Evolutionary conservation across 805 yeast genomes (phyloP), one percentile per base, ranked within the genome.

Genomic region (Pichia membranifaciens): DNA sequence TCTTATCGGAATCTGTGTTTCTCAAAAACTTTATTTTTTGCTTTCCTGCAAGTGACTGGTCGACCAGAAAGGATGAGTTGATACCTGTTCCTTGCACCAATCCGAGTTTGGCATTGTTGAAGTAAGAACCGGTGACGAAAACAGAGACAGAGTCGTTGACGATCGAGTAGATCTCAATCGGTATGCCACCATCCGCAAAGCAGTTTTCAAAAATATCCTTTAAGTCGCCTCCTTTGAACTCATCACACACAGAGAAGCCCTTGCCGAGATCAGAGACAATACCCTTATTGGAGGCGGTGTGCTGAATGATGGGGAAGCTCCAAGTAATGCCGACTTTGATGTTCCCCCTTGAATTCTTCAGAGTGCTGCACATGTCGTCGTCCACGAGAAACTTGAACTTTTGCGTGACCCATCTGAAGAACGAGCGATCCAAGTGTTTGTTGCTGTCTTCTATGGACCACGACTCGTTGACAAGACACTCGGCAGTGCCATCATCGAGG

Each of bases 21-120:
- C 21, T 13, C 31, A 31, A 5, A 17, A 18, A 21, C 23, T 37
- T 9, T 16, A 8, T 37, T 18, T 37, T 37, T 4, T 8, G 12
- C 8, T 18, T n/a, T 18, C 40, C 40, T 4, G 21, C 9, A 8
- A 37, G 23, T 8, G 36, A 33, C 16, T 9, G 36, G 8, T 33
- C 36, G n/a, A 33, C 20, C 8, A 33, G n/a, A 33, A 33, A 33
- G 13, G 36, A 78, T 32, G 78, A 60, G 54, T 83, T 83, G 45
- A 78, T 61, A 1, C 90, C 90, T 3, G 90, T 83, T 1, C 90
- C 89, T 43, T 82, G 61, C 3, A 83, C 84, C 53, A 83, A 53
- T 0, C 85, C 84, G 39, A 82, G 54, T 47, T 65, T 57, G 45
- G 73, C 70, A 2, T 65, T 50, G 12, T 57, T 52, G 16, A 61